Conservation (phyloP, 768 basidiomycete species). For the Saitozyma sp. region DNA sequence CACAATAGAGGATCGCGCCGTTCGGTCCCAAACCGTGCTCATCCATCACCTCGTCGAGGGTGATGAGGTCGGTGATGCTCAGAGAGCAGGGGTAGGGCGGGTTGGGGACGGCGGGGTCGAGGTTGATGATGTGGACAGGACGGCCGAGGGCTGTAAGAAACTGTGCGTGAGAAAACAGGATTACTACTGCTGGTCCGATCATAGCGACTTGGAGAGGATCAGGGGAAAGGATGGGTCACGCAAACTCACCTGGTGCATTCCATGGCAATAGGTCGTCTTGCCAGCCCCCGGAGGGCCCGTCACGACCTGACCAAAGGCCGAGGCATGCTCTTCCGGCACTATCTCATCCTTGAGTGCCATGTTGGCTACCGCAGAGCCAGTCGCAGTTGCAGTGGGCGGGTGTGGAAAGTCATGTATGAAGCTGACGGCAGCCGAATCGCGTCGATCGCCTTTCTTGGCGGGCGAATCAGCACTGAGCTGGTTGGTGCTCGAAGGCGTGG, state of each 20-base stretch:
- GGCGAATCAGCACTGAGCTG: background rate
- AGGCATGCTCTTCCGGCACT: conserved; percentile 7
- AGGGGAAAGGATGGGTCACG: background rate
- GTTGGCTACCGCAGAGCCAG: too few relatives aligned
- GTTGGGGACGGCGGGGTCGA: conserved; percentile 89
- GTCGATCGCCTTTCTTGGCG: background rate
- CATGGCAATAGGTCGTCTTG: conserved; percentile 56
- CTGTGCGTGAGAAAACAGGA: conserved; percentile 29
- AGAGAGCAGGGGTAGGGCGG: conserved; percentile 90
- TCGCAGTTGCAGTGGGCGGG: conserved; percentile 4
- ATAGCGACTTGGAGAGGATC: background rate
- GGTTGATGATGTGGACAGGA: conserved; percentile 85
- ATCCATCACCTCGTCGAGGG: conserved; percentile 81
- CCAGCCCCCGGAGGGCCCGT: conserved; percentile 56
- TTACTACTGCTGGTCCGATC: background rate
- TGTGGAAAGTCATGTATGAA: conserved; percentile 26
- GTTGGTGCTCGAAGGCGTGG: background rate
- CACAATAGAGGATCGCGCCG: conserved; percentile 91
- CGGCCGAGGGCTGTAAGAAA: conserved; percentile 82
- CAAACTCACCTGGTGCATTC: conserved; percentile 53
- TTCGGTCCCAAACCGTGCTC: conserved; percentile 86
- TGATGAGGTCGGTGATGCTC: conserved; percentile 80
- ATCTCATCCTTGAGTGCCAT: background rate
- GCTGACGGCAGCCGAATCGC: conserved; percentile 18
- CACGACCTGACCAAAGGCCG: conserved; percentile 52